Conservation (phyloP, 1,284 basidiomycete species). For the Trametes hirsuta region DNA sequence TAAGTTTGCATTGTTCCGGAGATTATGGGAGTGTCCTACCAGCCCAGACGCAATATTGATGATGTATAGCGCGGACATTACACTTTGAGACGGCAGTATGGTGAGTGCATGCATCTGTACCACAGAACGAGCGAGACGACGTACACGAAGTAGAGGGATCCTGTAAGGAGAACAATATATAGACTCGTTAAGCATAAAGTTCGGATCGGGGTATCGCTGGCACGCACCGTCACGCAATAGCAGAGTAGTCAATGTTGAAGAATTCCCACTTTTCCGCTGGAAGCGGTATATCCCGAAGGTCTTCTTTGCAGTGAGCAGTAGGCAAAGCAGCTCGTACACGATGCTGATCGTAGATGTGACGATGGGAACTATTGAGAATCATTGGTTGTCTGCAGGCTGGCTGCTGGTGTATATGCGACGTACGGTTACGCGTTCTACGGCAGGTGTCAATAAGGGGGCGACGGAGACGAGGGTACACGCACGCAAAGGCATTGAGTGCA, state of each 20-base stretch:
- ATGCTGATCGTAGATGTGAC: neutral
- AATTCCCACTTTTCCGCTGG: neutral
- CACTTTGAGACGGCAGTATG: neutral
- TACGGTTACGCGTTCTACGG: neutral
- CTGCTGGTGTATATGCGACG: neutral
- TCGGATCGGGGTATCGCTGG: too few species aligned
- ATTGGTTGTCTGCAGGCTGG: neutral
- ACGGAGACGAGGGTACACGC: neutral
- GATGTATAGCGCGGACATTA: neutral
- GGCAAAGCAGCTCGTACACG: neutral
- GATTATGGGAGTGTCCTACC: neutral
- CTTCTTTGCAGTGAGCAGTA: neutral
- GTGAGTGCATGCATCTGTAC: too few species aligned
- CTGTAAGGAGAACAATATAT: neutral
- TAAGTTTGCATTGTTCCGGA: neutral
- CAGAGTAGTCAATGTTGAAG: neutral
- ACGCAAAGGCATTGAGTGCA: neutral
- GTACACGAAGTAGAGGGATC: neutral
- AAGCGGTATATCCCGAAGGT: neutral
- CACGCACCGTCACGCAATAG: neutral
- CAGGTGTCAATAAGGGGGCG: neutral
- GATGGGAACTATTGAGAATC: neutral
- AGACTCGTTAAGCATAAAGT: too few species aligned
- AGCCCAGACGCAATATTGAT: neutral
- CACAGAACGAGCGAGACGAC: neutral